phyloP scores from a whole-genome alignment of 805 yeast genomes.

The Jamesozyma piceae region DNA sequence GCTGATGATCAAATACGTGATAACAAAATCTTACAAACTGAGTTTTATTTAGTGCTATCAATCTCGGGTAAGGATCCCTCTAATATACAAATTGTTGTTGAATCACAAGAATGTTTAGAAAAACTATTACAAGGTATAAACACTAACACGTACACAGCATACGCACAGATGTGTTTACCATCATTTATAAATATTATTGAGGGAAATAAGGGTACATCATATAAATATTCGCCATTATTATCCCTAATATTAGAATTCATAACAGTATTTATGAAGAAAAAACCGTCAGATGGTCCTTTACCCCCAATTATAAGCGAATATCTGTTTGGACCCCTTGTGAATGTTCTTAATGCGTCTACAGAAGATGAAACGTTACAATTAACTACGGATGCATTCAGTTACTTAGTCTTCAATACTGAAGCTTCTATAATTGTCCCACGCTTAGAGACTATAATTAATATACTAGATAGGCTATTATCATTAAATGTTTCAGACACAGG shows the following conservation, averaged over 20 bases:
- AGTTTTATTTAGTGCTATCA: conserved; percentile 48
- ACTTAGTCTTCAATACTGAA: conserved; percentile 39
- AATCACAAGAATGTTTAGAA: conserved; percentile 60
- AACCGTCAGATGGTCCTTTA: conserved; percentile 20
- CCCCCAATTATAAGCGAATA: conserved; percentile 20
- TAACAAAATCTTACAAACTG: conserved; percentile 22
- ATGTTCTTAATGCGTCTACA: conserved; percentile 32
- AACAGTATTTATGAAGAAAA: conserved; percentile 24
- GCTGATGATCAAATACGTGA: conserved; percentile 23
- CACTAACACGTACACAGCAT: conserved; percentile 35
- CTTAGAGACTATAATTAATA: conserved; percentile 32
- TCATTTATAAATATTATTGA: conserved; percentile 35
- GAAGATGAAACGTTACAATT: conserved; percentile 74
- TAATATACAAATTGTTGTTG: conserved; percentile 58
- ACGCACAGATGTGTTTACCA: conserved; percentile 48
- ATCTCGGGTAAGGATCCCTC: conserved; percentile 67
- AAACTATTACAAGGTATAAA: conserved; percentile 44
- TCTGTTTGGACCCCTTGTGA: conserved; percentile 21
- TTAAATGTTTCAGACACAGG: conserved; percentile 73
- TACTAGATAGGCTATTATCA: conserved; percentile 58
- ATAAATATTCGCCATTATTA: conserved; percentile 45
- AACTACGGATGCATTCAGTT: conserved; percentile 65
- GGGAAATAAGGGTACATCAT: conserved; percentile 11
- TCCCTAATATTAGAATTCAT: conserved; percentile 33
- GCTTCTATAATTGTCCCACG: conserved; percentile 12